A percentile compares a stretch with the other conserved stretches of the same genome.
Evolutionary conservation across 1,139 yeast species (phyloP).

Genomic region (Zhuliangozyma blackwelliae): DNA sequence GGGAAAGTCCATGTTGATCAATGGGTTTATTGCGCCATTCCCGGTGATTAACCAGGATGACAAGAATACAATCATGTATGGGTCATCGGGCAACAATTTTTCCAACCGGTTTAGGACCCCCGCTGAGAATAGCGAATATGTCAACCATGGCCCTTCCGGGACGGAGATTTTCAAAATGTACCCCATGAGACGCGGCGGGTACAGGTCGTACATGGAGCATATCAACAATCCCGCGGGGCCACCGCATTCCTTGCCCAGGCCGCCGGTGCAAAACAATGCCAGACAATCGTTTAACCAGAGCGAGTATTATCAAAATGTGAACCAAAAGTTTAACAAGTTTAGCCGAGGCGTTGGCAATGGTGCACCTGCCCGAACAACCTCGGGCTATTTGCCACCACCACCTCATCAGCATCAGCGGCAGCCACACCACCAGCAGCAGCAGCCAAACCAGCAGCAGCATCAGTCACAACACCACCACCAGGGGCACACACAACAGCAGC

Average conservation of each 20-base stretch:
- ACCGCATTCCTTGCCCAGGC: conserved; percentile 2
- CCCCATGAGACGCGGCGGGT: conserved; percentile 40
- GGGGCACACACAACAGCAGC: conserved; percentile 9
- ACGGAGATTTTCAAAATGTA: conserved; percentile 29
- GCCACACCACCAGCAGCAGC: conserved; percentile 7
- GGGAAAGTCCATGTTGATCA: conserved; percentile 80
- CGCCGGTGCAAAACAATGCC: conserved; percentile 3
- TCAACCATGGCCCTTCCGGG: conserved; percentile 42
- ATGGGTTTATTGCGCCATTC: conserved; percentile 66
- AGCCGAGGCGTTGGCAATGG: conserved; percentile 10
- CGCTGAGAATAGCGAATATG: conserved; percentile 33
- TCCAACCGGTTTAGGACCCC: conserved; percentile 29
- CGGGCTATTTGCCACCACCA: conserved; percentile 7
- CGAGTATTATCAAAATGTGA: conserved; percentile 7
- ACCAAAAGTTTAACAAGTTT: conserved; percentile 8
- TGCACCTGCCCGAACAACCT: too few relatives aligned
- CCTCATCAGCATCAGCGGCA: conserved; percentile 8
- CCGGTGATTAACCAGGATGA: conserved; percentile 67
- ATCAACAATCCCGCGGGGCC: conserved; percentile 8
- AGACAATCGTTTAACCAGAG: conserved; percentile 6
- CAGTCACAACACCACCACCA: conserved; percentile 13
- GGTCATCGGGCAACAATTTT: conserved; percentile 17
- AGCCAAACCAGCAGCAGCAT: conserved; percentile 10
- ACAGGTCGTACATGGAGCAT: conserved; percentile 27
- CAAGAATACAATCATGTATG: conserved; percentile 54